These are phyloP conservation scores for Neonectria hederae DNA, from an alignment of 2,329 filamentous ascomycete species.

Conservation along the genomic window DNA sequence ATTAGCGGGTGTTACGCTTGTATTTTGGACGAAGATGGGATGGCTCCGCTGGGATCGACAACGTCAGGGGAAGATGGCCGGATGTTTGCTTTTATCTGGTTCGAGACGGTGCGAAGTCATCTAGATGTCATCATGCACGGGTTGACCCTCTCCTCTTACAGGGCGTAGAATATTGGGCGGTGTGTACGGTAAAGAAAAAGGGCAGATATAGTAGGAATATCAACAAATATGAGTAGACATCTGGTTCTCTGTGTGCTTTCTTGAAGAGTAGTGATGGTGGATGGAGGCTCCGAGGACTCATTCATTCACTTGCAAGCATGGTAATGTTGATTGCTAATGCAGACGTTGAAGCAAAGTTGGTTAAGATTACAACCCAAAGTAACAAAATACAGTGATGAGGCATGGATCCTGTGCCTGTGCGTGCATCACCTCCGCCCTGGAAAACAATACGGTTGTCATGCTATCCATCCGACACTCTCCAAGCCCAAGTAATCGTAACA, in stretches of 20 bases:
- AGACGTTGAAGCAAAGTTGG: background rate
- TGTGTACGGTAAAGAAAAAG: constrained; percentile 7
- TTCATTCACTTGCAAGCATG: background rate
- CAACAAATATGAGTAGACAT: constrained; percentile 9
- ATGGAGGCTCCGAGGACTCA: background rate
- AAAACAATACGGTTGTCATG: background rate
- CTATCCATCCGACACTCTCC: background rate
- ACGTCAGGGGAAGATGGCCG: background rate
- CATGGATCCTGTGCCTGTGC: background rate
- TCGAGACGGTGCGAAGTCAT: constrained; percentile 6
- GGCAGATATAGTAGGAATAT: constrained; percentile 5
- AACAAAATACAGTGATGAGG: background rate
- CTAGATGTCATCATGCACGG: constrained; percentile 3
- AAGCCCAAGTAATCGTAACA: constrained; percentile 7
- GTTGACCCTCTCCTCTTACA: constrained; percentile 3
- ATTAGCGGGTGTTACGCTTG: constrained; percentile 8
- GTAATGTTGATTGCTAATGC: background rate
- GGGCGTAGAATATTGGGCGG: constrained; percentile 2
- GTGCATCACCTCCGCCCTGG: background rate
- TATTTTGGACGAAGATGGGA: constrained; percentile 1
- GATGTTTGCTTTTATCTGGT: background rate
- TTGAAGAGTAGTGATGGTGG: background rate
- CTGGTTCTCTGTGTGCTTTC: background rate
- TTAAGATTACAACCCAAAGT: background rate
- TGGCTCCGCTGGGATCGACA: background rate